Percentiles rank a stretch among this genome's conserved stretches.
Evolutionary conservation across 441 rosid species (phyloP).

Genomic region (Syzygium malaccense): DNA sequence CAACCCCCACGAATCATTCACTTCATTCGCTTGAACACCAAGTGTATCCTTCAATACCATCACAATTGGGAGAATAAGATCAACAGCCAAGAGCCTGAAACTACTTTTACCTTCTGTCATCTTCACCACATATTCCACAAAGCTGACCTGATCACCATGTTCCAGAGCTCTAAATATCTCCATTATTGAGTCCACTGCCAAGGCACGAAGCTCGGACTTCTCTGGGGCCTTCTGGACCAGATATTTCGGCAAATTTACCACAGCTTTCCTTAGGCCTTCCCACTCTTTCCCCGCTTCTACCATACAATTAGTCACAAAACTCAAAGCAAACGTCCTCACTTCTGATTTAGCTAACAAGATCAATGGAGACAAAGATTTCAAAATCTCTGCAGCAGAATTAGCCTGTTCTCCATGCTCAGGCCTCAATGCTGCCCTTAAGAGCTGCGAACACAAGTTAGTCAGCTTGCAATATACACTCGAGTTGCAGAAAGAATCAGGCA

Average conservation of each 20-base stretch:
- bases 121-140: conserved; percentile 47
- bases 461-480: conserved; percentile 23
- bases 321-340: conserved; percentile 58
- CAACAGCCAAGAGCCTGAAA: conserved; percentile 69
- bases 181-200: conserved; percentile 70
- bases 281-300: conserved; percentile 24
- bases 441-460: conserved; percentile 39
- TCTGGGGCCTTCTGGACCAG: conserved; percentile 80
- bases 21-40: conserved; percentile 20
- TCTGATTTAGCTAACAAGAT: conserved; percentile 59
- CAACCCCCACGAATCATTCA: conserved; percentile 40
- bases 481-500: conserved; percentile 28
- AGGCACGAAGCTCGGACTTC: conserved; percentile 78
- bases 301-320: conserved; percentile 39
- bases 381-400: conserved; percentile 56
- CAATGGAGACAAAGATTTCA: conserved; percentile 55
- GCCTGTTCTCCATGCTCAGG: conserved; percentile 62
- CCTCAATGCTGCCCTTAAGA: conserved; percentile 44
- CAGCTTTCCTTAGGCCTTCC: conserved; percentile 42
- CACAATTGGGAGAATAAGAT: conserved; percentile 56
- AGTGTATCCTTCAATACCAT: conserved; percentile 43
- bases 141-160: conserved; percentile 38
- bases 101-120: conserved; percentile 66
- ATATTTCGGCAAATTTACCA: conserved; percentile 56
- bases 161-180: conserved; percentile 65